Evolutionary conservation across 2,329 filamentous ascomycete species (phyloP).

Genomic region (Claviceps digitariae): DNA sequence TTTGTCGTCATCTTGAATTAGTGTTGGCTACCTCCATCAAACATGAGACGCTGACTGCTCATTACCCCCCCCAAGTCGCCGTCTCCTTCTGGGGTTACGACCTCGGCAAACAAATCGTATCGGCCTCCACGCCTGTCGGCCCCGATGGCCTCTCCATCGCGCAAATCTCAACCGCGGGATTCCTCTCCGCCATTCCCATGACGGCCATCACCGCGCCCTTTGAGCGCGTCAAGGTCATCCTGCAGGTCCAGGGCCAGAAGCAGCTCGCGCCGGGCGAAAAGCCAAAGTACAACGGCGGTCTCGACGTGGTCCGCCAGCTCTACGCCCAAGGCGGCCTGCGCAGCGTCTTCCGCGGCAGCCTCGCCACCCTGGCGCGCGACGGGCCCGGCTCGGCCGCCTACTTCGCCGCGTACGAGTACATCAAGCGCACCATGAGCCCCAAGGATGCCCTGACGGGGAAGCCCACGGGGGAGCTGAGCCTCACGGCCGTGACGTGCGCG

Average conservation of each 20-base stretch:
- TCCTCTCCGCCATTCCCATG: conserved; percentile 97
- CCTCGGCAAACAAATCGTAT: conserved; percentile 80
- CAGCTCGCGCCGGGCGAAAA: conserved; percentile 80
- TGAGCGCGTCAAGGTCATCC: conserved; percentile 95
- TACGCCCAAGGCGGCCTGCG: conserved; percentile 83
- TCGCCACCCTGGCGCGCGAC: conserved; percentile 85
- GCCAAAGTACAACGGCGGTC: conserved; percentile 73
- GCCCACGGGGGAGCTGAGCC: conserved; percentile 61
- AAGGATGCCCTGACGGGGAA: conserved; percentile 61
- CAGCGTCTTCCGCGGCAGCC: conserved; percentile 82
- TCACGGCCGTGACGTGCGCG: conserved; percentile 71
- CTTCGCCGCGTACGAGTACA: conserved; percentile 93
- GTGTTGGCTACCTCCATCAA: no score
- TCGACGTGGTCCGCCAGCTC: conserved; percentile 85
- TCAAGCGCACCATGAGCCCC: conserved; percentile 79
- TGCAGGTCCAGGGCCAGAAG: conserved; percentile 94
- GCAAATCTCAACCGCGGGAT: conserved; percentile 83
- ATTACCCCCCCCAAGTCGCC: no score
- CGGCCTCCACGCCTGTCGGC: conserved; percentile 47
- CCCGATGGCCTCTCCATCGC: conserved; percentile 66
- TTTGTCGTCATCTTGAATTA: no score
- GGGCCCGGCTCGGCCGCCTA: conserved; percentile 89
- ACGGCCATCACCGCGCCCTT: conserved; percentile 97
- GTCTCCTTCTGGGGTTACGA: conserved; percentile 81
- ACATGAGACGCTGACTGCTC: no score